Evolutionary conservation across 2,329 filamentous ascomycete genomes (phyloP).

Genomic region (Aspergillus sclerotialis): DNA sequence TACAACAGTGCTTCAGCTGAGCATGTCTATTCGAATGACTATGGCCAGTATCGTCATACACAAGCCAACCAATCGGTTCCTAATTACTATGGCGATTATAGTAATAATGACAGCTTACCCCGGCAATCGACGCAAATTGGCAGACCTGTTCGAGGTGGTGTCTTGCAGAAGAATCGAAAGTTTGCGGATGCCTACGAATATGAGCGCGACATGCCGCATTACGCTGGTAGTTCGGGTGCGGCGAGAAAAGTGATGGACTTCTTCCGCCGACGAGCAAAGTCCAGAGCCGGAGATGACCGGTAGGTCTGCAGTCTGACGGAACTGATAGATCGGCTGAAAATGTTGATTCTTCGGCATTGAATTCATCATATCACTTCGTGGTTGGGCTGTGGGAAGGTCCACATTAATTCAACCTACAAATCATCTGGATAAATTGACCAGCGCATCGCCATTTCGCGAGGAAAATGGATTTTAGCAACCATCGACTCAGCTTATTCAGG

Average conservation of each 20-base stretch:
- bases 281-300: slow-evolving; percentile 48
- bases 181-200: slow-evolving; percentile 86
- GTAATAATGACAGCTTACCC: slow-evolving; percentile 33
- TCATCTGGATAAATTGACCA: no score
- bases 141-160: slow-evolving; percentile 41
- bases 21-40: slow-evolving; percentile 23
- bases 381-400: no score
- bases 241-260: slow-evolving; percentile 97
- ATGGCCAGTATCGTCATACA: slow-evolving; percentile 24
- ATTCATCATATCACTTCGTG: no score
- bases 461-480: slow-evolving; percentile 5
- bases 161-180: slow-evolving; percentile 73
- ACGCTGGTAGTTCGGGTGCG: slow-evolving; percentile 77
- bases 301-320: no score
- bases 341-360: no score
- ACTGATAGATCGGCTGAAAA: no score
- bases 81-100: slow-evolving; percentile 44
- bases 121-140: slow-evolving; percentile 37
- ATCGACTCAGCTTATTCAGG: slow-evolving; percentile 18
- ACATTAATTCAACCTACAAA: no score
- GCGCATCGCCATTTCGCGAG: no score
- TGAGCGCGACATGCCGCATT: slow-evolving; percentile 52
- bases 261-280: slow-evolving; percentile 80
- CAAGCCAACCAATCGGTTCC: slow-evolving; percentile 28
- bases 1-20: slow-evolving; percentile 23